Conservation (phyloP, 768 basidiomycete genomes). For the Tylopilus rubrobrunneus region DNA sequence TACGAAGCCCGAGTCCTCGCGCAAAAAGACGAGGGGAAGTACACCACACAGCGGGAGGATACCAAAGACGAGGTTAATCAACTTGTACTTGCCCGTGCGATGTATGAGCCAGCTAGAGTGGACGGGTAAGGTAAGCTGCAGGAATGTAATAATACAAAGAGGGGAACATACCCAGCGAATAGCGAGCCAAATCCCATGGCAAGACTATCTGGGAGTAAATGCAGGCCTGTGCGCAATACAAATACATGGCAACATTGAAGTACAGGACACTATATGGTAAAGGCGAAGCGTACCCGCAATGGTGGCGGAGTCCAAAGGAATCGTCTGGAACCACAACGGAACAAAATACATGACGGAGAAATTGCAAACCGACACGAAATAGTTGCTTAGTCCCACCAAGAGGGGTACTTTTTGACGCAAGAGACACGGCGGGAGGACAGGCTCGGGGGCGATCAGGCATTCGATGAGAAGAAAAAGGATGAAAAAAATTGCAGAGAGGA, state of each 20-base stretch:
- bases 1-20: slow-evolving; percentile 20
- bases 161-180: slow-evolving; percentile 40
- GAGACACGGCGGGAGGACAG: slow-evolving; percentile 63
- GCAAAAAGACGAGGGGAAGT: slow-evolving; percentile 31
- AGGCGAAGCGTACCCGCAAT: slow-evolving; percentile 44
- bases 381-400: slow-evolving; percentile 66
- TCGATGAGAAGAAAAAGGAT: slow-evolving; percentile 59
- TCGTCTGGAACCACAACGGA: slow-evolving; percentile 82
- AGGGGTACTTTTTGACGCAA: slow-evolving; percentile 63
- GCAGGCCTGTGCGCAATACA: slow-evolving; percentile 31
- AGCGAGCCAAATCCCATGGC: slow-evolving; percentile 48
- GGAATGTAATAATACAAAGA: too few relatives aligned
- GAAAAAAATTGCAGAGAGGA: slow-evolving; percentile 40
- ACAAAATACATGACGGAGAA: slow-evolving; percentile 74
- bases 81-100: slow-evolving; percentile 48
- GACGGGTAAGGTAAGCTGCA: background rate
- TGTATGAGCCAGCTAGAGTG: slow-evolving; percentile 42
- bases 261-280: background rate
- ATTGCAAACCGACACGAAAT: slow-evolving; percentile 72
- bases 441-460: slow-evolving; percentile 56
- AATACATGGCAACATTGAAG: background rate
- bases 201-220: slow-evolving; percentile 48
- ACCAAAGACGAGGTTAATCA: slow-evolving; percentile 45
- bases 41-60: slow-evolving; percentile 44
- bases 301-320: slow-evolving; percentile 61